phyloP scores from a whole-genome alignment of 352 stramenopile genomes.

The Elongisporangium prolatum region DNA sequence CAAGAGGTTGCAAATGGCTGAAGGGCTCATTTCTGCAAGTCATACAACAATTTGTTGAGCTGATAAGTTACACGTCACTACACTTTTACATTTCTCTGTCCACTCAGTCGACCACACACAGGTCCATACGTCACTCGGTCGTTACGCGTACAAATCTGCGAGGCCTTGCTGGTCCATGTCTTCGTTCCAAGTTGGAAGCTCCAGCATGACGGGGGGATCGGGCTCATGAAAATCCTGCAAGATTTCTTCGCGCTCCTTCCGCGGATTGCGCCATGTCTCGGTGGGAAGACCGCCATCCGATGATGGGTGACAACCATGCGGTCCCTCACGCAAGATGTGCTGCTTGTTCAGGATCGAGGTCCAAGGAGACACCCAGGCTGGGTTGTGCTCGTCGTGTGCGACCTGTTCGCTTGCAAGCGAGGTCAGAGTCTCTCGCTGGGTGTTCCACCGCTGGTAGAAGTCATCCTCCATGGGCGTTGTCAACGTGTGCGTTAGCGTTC shows the following conservation, averaged over 20 bases:
- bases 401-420: neutral
- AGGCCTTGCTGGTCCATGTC: neutral
- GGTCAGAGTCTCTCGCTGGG: neutral
- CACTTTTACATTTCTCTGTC: neutral
- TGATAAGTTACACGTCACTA: neutral
- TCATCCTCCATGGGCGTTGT: neutral
- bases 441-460: neutral
- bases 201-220: neutral
- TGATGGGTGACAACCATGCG: neutral
- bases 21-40: neutral
- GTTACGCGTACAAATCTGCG: neutral
- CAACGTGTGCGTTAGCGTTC: neutral
- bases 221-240: neutral
- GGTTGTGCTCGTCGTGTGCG: neutral
- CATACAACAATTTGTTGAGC: neutral
- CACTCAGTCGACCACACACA: neutral
- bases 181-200: neutral
- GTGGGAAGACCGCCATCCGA: neutral
- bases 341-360: neutral
- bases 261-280: neutral
- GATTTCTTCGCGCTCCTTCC: neutral
- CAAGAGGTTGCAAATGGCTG: neutral
- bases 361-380: neutral
- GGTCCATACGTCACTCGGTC: neutral
- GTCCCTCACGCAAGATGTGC: neutral